Evolutionary conservation across 2,329 filamentous ascomycete species (phyloP).

Genomic region (Mariannaea elegans): DNA sequence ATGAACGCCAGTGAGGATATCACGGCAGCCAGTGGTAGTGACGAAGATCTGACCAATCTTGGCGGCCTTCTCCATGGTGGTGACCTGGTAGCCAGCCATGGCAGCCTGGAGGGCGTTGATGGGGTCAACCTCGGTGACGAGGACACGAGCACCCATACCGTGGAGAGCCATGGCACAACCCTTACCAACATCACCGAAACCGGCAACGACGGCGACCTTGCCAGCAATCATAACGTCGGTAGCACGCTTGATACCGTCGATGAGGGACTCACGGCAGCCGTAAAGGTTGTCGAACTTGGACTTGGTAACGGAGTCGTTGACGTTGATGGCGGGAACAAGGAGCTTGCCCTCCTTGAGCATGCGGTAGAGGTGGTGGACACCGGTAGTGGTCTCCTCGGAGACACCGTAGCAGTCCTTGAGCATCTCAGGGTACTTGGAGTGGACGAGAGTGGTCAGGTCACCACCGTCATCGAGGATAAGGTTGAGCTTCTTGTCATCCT

Average conservation of each 20-base stretch:
- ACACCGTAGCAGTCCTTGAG: constrained; percentile 98
- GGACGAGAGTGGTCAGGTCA: constrained; percentile 94
- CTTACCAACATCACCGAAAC: constrained; percentile 99
- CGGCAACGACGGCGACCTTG: constrained; percentile 97
- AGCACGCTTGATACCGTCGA: constrained; percentile 99
- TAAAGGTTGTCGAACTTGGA: constrained; percentile 99
- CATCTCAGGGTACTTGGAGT: constrained; percentile 98
- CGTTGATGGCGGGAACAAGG: constrained; percentile 95
- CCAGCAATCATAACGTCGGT: constrained; percentile 99
- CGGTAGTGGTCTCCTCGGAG: constrained; percentile 99
- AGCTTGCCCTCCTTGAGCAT: constrained; percentile 94
- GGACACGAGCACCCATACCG: constrained; percentile 95
- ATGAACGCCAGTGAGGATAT: constrained; percentile 91
- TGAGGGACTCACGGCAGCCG: constrained; percentile 97
- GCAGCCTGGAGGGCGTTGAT: constrained; percentile 99
- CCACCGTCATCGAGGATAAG: constrained; percentile 98
- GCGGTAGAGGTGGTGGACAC: constrained; percentile 98
- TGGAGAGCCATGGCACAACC: constrained; percentile 95
- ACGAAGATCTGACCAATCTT: constrained; percentile 94
- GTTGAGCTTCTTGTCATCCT: constrained; percentile 96
- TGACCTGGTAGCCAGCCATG: constrained; percentile 96
- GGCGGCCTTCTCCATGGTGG: constrained; percentile 97
- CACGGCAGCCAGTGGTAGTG: constrained; percentile 98
- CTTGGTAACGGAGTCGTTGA: constrained; percentile 99
- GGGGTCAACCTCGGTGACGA: constrained; percentile 97